Evolutionary conservation across 805 yeast species (phyloP), one percentile per base, ranked within the genome.

Genomic region (Ogataea angusta): DNA sequence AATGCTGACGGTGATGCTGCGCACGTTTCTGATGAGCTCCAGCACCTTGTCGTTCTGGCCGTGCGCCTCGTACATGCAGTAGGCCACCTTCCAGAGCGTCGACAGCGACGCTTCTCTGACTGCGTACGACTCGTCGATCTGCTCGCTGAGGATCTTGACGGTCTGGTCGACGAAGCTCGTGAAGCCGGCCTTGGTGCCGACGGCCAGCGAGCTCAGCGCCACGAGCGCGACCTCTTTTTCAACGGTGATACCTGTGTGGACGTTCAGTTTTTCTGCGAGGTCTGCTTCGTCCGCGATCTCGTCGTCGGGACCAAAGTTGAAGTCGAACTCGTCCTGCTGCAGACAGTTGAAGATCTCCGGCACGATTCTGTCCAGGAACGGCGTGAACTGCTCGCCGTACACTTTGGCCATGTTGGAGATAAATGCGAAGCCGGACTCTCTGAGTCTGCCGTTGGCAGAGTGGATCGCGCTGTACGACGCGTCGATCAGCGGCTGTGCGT

Each of bases 201-300:
- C 65, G 38, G 96, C 95, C 60, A 90, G 76, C 61, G 93, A 98
- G 36, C 86, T 78, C 52, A 89, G 68, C 6, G 96, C 93, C 57
- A 88, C 87, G 33, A 90, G 76, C n/a, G 96, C 96, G 51, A 88
- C 86, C 68, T 90, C 96, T 68, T 91, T 91, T 69, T 91, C 99
- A 54, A 86, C 83, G 51, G 97, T 87, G 55, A 93, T 79, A 71
- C 96, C 97, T 37, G 96, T 85, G 75, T 89, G 90, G 49, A 93
- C 89, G 53, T 86, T 83, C 65, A 87, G 71, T 47, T 84, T 83
- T 56, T 83, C 83, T 46, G 75, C 80, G 42, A 78, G 61, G 36
- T 80, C 86, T 43, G 78, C 87, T 34, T 74, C 80, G 41, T 72
- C 76, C 13, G 66, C 59, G 12, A 64, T 67, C 18, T 68, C 80